A percentile compares a stretch with the other conserved stretches of the same genome.
Conservation (phyloP, 140 eudicot species). For the Senecio squalidus region DNA sequence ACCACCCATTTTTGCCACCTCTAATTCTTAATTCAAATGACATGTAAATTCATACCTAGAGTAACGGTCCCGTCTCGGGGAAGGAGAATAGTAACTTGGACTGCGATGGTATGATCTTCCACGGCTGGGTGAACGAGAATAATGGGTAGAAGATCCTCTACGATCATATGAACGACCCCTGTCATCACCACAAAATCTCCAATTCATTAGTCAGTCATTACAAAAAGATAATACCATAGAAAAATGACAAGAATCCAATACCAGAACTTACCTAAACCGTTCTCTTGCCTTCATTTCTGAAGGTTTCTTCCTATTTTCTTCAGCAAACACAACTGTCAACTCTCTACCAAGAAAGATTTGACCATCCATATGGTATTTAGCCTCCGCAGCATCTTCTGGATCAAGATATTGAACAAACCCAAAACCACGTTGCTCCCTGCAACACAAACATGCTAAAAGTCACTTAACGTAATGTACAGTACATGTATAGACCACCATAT, state of each 20-base stretch:
- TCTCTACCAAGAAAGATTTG: conserved; percentile 38
- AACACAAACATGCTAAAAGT: neutral
- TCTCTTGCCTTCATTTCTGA: conserved; percentile 83
- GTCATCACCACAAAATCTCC: neutral
- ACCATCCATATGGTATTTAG: conserved; percentile 42
- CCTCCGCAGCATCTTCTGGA: conserved; percentile 44
- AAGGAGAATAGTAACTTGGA: conserved; percentile 59
- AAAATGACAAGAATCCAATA: neutral
- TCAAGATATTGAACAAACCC: conserved; percentile 72
- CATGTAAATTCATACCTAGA: conserved; percentile 31
- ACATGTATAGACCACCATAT: neutral
- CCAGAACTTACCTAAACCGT: conserved; percentile 42
- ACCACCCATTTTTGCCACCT: neutral
- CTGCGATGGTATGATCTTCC: conserved; percentile 49
- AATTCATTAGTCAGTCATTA: neutral
- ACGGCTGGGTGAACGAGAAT: conserved; percentile 47
- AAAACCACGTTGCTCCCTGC: conserved; percentile 91
- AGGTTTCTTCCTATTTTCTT: conserved; percentile 82
- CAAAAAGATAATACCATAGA: neutral
- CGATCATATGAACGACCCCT: conserved; percentile 47
- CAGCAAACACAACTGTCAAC: conserved; percentile 45
- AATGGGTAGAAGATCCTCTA: conserved; percentile 29
- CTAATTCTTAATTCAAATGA: neutral
- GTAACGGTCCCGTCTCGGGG: conserved; percentile 45
- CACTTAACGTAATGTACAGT: neutral